Base-by-base conservation (phyloP, 805 yeast genomes). In the Schwanniomyces pseudopolymorphus region DNA sequence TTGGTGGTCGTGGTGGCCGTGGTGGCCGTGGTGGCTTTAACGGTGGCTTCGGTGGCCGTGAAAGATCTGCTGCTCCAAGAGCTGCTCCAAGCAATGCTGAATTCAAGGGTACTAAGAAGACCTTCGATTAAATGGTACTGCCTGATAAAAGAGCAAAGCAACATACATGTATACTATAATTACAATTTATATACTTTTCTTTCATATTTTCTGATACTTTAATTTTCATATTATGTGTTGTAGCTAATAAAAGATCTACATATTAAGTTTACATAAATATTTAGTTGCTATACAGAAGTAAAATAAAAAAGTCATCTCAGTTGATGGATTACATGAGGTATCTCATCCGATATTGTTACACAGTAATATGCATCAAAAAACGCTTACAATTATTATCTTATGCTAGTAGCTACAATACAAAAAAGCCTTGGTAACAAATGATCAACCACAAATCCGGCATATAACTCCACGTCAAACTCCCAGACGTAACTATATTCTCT, bases 81-180 rank as follows among this genome's bases (percentile, higher is more conserved):
- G 74, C 82, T 48, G 72, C 81, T 50, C 84, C 87, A 58, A 76
- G 79, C 58, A 67, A 74, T 49, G 79, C 83, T 57, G 83, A 82
- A 57, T 90, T 90, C 83, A 78, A 81, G 74, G 97, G 97, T 64
- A 79, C 79, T 67, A 87, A 87, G 77, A 87, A 82, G 71, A 85
- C 92, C 52, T 87, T 87, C 61, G 91, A 87, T 72, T 85, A 81
- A 66, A 17, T 39, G 25, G 14, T 14, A 9, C 19, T 31, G 10
- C 28, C 8, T 31, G 33, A 13, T 13, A 31, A 14, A 31, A 6
- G 35, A 31, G 20, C 19, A 14, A 31, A 31, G 14, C 20, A 26
- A 9, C 28, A 31, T 21, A 36, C 39, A 11, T 36, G 39, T 36
- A 20, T 36, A 33, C 39, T 36, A 36, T 21, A 36, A 36, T 21